Conservation (phyloP, 176 grass and related monocot species). For the Bothriochloa decipiens region DNA sequence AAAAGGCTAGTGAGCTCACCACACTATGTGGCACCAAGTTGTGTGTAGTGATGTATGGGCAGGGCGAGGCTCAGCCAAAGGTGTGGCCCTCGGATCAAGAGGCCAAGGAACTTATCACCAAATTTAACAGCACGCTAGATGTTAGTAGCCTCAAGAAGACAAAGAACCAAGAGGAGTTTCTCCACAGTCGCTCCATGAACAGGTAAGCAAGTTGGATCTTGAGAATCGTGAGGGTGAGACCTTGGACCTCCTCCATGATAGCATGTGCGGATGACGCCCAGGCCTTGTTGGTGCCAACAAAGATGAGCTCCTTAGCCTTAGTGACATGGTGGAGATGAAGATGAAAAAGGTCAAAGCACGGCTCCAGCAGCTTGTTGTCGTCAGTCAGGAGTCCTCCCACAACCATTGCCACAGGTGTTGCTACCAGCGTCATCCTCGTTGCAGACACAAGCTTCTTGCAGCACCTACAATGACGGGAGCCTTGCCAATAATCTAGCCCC, state of each 20-base stretch:
- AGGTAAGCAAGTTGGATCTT: neutral
- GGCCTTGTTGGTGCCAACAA: neutral
- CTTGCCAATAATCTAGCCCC: too few relatives aligned
- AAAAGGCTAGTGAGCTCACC: conserved; percentile 44
- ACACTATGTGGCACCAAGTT: conserved; percentile 39
- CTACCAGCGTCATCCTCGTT: neutral
- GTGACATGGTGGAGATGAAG: neutral
- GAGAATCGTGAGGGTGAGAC: neutral
- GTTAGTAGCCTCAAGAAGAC: conserved; percentile 40
- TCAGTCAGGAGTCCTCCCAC: neutral
- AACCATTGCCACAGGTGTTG: neutral
- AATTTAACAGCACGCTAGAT: conserved; percentile 40
- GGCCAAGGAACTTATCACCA: neutral
- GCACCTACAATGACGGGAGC: too few relatives aligned
- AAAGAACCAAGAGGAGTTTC: conserved; percentile 44
- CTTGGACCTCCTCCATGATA: conserved; percentile 22
- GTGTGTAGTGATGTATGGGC: conserved; percentile 38
- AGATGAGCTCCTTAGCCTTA: conserved; percentile 31
- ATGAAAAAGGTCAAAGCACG: neutral
- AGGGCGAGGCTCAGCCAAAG: conserved; percentile 4
- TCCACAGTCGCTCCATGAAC: neutral
- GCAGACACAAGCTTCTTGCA: neutral
- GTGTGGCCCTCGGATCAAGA: conserved; percentile 26
- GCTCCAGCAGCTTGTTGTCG: neutral
- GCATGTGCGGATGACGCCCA: neutral